Conservation (phyloP, 169 alveolate genomes). For the Theileria annulata region DNA sequence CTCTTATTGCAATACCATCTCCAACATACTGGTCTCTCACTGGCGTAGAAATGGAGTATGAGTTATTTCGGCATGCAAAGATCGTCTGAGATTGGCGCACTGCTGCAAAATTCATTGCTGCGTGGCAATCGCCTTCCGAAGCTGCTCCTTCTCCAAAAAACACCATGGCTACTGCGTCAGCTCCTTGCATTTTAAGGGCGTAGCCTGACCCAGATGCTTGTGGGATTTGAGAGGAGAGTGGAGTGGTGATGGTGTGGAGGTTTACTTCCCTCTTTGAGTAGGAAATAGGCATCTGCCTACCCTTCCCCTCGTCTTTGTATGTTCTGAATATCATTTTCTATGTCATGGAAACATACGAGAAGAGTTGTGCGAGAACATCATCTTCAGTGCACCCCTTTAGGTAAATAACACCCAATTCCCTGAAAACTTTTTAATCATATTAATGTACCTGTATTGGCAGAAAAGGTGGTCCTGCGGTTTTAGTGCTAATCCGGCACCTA, state of each 20-base stretch:
- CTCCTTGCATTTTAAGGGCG: slow-evolving; percentile 83
- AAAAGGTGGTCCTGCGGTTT: slow-evolving; percentile 84
- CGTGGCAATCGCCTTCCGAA: slow-evolving; percentile 94
- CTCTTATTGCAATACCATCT: slow-evolving; percentile 94
- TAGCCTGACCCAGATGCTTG: slow-evolving; percentile 96
- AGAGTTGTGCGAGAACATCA: slow-evolving; percentile 78
- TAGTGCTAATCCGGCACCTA: slow-evolving; percentile 90
- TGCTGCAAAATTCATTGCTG: slow-evolving; percentile 94
- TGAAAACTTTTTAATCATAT: not conserved
- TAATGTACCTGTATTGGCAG: slow-evolving; percentile 83
- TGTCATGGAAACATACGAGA: slow-evolving; percentile 67
- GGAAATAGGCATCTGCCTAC: slow-evolving; percentile 96
- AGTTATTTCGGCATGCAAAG: slow-evolving; percentile 93
- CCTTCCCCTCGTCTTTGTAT: slow-evolving; percentile 89
- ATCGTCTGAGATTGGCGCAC: slow-evolving; percentile 89
- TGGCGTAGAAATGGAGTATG: slow-evolving; percentile 94
- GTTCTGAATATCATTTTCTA: slow-evolving; percentile 77
- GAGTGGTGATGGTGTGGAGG: slow-evolving; percentile 92
- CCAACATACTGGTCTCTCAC: slow-evolving; percentile 92
- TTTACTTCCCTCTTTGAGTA: slow-evolving; percentile 85
- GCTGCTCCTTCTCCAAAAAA: slow-evolving; percentile 98
- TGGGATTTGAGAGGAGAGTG: slow-evolving; percentile 92
- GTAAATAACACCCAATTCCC: slow-evolving; percentile 91
- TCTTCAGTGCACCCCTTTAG: slow-evolving; percentile 88
- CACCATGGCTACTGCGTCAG: slow-evolving; percentile 86